Evolutionary conservation across 495 filamentous ascomycete species (phyloP).

Genomic region (Astrothelium subdiscretum): DNA sequence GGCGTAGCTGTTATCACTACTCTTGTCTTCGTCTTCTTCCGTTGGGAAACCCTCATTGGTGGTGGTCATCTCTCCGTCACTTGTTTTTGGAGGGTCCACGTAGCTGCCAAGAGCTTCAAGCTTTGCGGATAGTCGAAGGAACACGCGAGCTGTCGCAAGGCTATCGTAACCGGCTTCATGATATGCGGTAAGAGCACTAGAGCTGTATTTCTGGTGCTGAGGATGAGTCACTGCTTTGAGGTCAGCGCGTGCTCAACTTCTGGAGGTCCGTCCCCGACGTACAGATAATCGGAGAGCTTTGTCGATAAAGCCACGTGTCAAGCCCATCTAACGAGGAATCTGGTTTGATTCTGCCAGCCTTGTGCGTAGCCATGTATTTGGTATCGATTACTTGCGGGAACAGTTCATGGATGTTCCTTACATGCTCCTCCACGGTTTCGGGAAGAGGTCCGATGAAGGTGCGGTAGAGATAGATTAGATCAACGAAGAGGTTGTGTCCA

Average conservation of each 20-base stretch:
- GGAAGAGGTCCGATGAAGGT: constrained; percentile 61
- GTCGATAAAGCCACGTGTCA: constrained; percentile 29
- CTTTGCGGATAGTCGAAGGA: constrained; percentile 47
- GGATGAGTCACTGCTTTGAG: constrained; percentile 26
- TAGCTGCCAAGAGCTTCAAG: constrained; percentile 30
- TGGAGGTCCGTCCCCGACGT: constrained; percentile 8
- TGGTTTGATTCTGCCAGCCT: constrained; percentile 39
- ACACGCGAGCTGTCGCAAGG: constrained; percentile 53
- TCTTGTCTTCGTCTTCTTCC: background rate
- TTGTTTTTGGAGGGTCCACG: background rate
- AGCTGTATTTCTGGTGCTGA: constrained; percentile 38
- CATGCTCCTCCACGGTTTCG: constrained; percentile 48
- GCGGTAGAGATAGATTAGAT: constrained; percentile 59
- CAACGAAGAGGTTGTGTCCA: constrained; percentile 68
- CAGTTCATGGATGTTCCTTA: constrained; percentile 36
- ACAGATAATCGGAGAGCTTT: constrained; percentile 38
- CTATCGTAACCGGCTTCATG: constrained; percentile 72
- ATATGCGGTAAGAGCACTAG: constrained; percentile 20
- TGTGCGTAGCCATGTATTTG: constrained; percentile 58
- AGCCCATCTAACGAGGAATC: constrained; percentile 41
- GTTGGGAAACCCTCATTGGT: background rate
- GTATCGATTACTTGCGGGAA: constrained; percentile 70
- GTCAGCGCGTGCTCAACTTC: constrained; percentile 6
- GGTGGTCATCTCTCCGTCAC: background rate
- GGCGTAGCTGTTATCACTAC: constrained; percentile 1